Evolutionary conservation across 352 stramenopile genomes (phyloP).

Genomic region (Pythium biforme): DNA sequence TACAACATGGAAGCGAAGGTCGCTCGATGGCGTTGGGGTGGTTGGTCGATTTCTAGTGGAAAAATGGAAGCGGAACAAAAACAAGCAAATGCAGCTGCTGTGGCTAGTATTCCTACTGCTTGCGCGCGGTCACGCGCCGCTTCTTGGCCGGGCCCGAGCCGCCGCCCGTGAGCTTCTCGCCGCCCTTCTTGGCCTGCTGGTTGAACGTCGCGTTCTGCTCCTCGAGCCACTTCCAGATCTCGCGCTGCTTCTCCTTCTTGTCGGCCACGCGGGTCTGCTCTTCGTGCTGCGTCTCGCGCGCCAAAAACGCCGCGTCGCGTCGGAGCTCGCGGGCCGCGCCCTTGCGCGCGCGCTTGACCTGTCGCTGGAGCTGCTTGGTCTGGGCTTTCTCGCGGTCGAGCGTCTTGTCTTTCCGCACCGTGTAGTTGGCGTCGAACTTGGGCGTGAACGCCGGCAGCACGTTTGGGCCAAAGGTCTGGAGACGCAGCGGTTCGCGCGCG

Average conservation of each 20-base stretch:
- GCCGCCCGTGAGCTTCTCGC: constrained; percentile 94
- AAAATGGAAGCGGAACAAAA: background rate
- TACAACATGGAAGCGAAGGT: background rate
- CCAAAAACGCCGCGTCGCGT: constrained; percentile 93
- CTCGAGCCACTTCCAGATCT: constrained; percentile 96
- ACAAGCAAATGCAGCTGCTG: no score
- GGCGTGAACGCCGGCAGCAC: constrained; percentile 81
- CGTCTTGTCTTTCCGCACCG: constrained; percentile 90
- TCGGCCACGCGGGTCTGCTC: constrained; percentile 63
- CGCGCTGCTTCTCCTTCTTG: constrained; percentile 91
- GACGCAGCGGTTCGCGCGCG: constrained; percentile 54
- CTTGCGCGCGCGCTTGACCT: constrained; percentile 97
- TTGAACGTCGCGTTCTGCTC: constrained; percentile 97
- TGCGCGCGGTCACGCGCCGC: constrained; percentile 41
- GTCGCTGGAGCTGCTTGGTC: constrained; percentile 90
- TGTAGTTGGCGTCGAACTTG: constrained; percentile 92
- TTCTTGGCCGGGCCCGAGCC: constrained; percentile 72
- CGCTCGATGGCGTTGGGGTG: no score
- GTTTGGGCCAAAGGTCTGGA: constrained; percentile 72
- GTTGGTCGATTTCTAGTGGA: no score
- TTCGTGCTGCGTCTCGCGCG: constrained; percentile 91
- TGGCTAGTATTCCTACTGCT: constrained; percentile 29
- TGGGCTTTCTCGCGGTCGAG: constrained; percentile 77
- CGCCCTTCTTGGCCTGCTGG: constrained; percentile 95
- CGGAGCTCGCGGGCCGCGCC: constrained; percentile 93